phyloP scores from a whole-genome alignment of 306 rosid species.

The Astragalus membranaceus region DNA sequence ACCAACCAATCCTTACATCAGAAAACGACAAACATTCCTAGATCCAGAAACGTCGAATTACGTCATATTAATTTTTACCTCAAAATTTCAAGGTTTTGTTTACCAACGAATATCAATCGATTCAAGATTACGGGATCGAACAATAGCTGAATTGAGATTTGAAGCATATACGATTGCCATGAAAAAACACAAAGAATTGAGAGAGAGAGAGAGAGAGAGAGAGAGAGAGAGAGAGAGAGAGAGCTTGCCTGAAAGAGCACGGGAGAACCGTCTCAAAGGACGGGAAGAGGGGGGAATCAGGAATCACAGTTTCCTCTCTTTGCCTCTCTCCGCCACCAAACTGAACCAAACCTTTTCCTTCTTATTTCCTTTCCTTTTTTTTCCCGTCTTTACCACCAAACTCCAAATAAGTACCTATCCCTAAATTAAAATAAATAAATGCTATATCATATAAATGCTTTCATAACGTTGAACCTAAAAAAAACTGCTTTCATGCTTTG shows the following conservation, averaged over 20 bases:
- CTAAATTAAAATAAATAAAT: too few species aligned
- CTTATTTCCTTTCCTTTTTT: background rate
- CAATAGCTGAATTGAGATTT: background rate
- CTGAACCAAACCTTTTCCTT: background rate
- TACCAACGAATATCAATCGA: background rate
- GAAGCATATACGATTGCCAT: background rate
- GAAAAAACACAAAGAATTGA: background rate
- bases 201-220: background rate
- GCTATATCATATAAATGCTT: too few species aligned
- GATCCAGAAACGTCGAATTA: background rate
- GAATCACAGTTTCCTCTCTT: constrained; percentile 5
- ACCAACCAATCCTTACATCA: background rate
- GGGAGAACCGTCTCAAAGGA: constrained; percentile 87
- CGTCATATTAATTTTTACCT: background rate
- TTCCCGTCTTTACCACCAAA: background rate
- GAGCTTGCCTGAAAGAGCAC: constrained; percentile 48
- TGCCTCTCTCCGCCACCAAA: background rate
- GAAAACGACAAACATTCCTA: background rate
- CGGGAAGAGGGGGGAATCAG: constrained; percentile 57
- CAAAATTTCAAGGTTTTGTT: background rate
- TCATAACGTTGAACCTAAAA: too few species aligned
- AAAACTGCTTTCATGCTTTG: too few species aligned
- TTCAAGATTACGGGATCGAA: background rate
- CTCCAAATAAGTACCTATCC: background rate
- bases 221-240: constrained; percentile 19